phyloP scores from a whole-genome alignment of 108 stramenopile species.

The Skeletonema costatum region DNA sequence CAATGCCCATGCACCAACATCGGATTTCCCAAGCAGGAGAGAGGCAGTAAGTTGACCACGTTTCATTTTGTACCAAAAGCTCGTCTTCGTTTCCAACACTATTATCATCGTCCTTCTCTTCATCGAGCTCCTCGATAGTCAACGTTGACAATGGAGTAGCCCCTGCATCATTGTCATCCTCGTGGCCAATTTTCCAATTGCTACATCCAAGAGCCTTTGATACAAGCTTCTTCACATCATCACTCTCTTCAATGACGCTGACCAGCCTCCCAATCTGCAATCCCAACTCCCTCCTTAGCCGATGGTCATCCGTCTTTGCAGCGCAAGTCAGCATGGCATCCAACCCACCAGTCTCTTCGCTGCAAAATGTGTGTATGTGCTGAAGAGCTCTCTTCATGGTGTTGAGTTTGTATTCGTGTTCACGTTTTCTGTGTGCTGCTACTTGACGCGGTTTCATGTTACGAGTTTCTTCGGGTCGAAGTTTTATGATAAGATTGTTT shows the following conservation, averaged over 20 bases:
- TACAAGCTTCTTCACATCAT: conserved; percentile 62
- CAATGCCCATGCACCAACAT: conserved; percentile 78
- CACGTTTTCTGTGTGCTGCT: conserved; percentile 66
- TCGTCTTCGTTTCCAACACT: conserved; percentile 20
- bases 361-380: conserved; percentile 52
- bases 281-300: conserved; percentile 48
- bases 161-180: conserved; percentile 25
- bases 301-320: conserved; percentile 46
- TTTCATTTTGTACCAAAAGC: conserved; percentile 59
- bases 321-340: conserved; percentile 57
- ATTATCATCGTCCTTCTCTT: conserved; percentile 54
- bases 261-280: conserved; percentile 57
- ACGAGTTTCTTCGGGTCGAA: conserved; percentile 53
- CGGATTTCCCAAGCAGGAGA: conserved; percentile 63
- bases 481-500: conserved; percentile 19
- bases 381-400: conserved; percentile 61
- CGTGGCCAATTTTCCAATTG: conserved; percentile 40
- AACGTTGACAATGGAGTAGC: conserved; percentile 25
- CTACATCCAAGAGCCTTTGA: conserved; percentile 42
- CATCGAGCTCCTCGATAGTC: conserved; percentile 72
- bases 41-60: conserved; percentile 67
- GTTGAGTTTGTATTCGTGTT: conserved; percentile 47
- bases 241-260: conserved; percentile 53
- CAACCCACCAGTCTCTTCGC: conserved; percentile 51
- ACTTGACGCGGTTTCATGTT: conserved; percentile 69